phyloP scores from a whole-genome alignment of 2,329 filamentous ascomycete species.

The Eutypa lata region DNA sequence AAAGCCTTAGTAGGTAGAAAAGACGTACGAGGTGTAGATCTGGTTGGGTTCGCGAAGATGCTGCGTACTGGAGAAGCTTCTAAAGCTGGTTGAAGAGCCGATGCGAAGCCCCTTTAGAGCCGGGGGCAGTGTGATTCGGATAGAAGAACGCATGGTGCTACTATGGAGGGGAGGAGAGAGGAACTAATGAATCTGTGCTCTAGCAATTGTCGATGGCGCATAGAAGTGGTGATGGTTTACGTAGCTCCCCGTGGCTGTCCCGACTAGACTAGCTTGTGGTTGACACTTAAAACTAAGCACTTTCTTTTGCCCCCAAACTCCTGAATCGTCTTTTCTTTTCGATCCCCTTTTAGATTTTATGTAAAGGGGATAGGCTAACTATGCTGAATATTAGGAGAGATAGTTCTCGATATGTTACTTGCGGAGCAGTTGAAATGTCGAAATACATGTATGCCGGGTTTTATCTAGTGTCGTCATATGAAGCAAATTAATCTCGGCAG shows the following conservation, averaged over 20 bases:
- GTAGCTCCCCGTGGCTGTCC: too few relatives aligned
- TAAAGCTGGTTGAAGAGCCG: neutral
- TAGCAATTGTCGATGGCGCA: neutral
- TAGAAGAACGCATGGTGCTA: conserved; percentile 2
- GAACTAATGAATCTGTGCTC: neutral
- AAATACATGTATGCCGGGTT: too few relatives aligned
- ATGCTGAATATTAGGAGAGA: too few relatives aligned
- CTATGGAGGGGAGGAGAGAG: neutral
- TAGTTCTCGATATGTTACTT: too few relatives aligned
- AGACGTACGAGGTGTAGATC: conserved; percentile 37
- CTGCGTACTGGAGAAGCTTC: conserved; percentile 27
- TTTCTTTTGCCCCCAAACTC: too few relatives aligned
- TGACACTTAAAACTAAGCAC: too few relatives aligned
- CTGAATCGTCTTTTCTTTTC: neutral
- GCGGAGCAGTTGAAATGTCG: too few relatives aligned
- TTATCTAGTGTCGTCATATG: too few relatives aligned
- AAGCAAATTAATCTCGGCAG: too few relatives aligned
- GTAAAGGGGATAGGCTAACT: neutral
- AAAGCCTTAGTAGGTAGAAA: neutral
- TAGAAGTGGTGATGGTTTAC: too few relatives aligned
- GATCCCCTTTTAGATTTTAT: neutral
- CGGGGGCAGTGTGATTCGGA: conserved; percentile 5
- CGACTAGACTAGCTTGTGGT: too few relatives aligned
- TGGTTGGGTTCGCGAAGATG: conserved; percentile 31
- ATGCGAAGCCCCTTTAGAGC: conserved; percentile 4